Evolutionary conservation across 352 stramenopile genomes (phyloP), one percentile per base, ranked within the genome.

Genomic region (Globisporangium nunn): DNA sequence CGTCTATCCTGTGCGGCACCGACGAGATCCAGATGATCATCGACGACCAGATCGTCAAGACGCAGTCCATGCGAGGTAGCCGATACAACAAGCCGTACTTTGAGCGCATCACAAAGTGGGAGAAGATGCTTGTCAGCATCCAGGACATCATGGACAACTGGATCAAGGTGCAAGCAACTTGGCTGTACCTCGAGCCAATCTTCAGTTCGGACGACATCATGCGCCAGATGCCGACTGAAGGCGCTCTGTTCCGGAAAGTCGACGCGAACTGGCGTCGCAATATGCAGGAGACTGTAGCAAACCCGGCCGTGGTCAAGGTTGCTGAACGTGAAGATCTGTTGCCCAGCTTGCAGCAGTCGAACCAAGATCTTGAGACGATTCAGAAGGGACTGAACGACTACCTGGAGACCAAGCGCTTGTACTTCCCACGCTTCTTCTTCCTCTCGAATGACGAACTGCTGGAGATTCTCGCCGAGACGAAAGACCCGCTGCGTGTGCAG

Each of bases 1-100:
- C 91, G 7, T 97, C 75, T 6, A 95, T 98, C 37, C 58, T 95
- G 51, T 91, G 78, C 35, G 80, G 72, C 4, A 90, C 79, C 0
- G 87, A 96, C 56, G 92, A 98, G 52, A 95, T 98, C 63, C 86
- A 97, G 56, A 82, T 94, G 56, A 88, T 98, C 58, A 89, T 98
- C 18, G 89, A 98, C 52, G 93, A 98, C 64, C 93, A 98, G 69
- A 96, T 98, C 45, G 89, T 98, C 29, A 97, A 98, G 71, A 97
- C 90, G 0, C 91, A 98, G 70, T 97, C 92, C 17, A 98, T 98
- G 91, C 81, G 89, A 31, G 91, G 92, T 2, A 95, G 79, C 56
- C 85, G 88, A 2, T 98, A 97, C 67, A 97, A 98, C 65, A 91
- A 96, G 37, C 87, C 91, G 7, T 97, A 98, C 66, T 79, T 97